Percentiles rank a stretch among this genome's conserved stretches.
Conservation (phyloP, 2,329 filamentous ascomycete genomes). For the Trichophyton simii region DNA sequence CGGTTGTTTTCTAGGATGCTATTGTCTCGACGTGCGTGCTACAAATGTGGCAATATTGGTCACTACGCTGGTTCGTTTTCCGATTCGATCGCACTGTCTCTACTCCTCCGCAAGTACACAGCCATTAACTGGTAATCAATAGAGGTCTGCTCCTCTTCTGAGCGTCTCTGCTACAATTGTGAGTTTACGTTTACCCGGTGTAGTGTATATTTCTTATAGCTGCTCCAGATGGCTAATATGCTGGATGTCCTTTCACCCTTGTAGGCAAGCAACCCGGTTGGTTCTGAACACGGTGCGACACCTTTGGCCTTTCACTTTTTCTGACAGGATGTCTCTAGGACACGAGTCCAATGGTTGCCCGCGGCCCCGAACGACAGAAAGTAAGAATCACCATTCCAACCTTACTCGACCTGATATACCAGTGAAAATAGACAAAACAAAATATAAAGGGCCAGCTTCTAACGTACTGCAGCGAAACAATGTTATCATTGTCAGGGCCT, state of each 20-base stretch:
- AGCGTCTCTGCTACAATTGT: slow-evolving; percentile 99
- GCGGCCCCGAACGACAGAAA: slow-evolving; percentile 87
- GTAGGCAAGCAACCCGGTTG: slow-evolving; percentile 37
- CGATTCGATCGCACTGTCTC: not conserved
- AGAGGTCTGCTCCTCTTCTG: slow-evolving; percentile 95
- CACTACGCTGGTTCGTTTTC: slow-evolving; percentile 43
- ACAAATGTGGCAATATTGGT: slow-evolving; percentile 66
- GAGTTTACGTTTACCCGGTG: slow-evolving; percentile 31
- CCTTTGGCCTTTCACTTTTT: not conserved
- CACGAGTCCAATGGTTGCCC: slow-evolving; percentile 98
- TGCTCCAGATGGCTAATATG: not conserved
- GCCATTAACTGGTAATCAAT: not conserved
- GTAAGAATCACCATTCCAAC: slow-evolving; percentile 34
- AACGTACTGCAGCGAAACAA: slow-evolving; percentile 58
- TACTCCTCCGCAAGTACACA: not conserved
- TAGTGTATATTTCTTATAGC: not conserved
- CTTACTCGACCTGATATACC: not conserved
- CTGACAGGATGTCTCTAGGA: slow-evolving; percentile 35
- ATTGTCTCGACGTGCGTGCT: slow-evolving; percentile 72
- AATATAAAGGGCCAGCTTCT: not conserved
- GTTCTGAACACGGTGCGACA: not conserved
- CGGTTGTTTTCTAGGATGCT: slow-evolving; percentile 44
- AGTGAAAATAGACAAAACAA: not conserved
- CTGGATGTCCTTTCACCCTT: not conserved
- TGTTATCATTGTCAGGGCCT: slow-evolving; percentile 99